phyloP scores from a whole-genome alignment of 352 stramenopile genomes.

The Phytophthora citricola region DNA sequence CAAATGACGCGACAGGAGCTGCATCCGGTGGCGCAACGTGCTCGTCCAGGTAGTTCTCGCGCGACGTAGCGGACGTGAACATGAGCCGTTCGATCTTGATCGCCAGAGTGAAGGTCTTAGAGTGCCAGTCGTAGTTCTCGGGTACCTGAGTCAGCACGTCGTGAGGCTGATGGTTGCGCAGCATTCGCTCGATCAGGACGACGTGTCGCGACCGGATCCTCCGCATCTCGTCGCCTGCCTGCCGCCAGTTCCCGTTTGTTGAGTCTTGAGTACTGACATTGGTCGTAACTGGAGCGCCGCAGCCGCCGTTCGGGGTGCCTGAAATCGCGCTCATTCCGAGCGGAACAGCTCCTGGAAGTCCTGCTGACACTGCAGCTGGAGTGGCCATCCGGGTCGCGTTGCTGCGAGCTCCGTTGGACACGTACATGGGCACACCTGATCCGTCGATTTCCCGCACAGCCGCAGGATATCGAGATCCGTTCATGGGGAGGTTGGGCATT shows the following conservation, averaged over 20 bases:
- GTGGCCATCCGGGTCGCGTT: slow-evolving; percentile 10
- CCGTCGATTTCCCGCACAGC: slow-evolving; percentile 26
- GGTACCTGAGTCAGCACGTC: slow-evolving; percentile 67
- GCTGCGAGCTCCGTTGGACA: slow-evolving; percentile 9
- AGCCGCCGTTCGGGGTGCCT: not conserved
- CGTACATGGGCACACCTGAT: slow-evolving; percentile 17
- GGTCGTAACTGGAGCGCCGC: slow-evolving; percentile 3
- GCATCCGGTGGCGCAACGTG: slow-evolving; percentile 57
- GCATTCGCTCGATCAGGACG: slow-evolving; percentile 63
- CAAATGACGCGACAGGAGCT: slow-evolving; percentile 61
- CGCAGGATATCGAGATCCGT: slow-evolving; percentile 29
- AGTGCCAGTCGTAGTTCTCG: slow-evolving; percentile 68
- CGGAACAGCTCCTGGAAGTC: slow-evolving; percentile 3
- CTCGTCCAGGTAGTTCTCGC: slow-evolving; percentile 66
- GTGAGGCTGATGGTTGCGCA: slow-evolving; percentile 59
- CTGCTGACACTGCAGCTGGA: slow-evolving; percentile 11
- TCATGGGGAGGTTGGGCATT: slow-evolving; percentile 37
- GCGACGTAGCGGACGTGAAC: slow-evolving; percentile 61
- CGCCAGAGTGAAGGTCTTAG: slow-evolving; percentile 61
- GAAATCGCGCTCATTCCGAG: not conserved
- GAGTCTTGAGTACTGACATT: slow-evolving; percentile 8
- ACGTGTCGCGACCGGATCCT: slow-evolving; percentile 54
- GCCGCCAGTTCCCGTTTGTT: slow-evolving; percentile 29
- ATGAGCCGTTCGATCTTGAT: slow-evolving; percentile 75
- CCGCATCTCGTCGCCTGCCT: slow-evolving; percentile 38